Evolutionary conservation across 768 basidiomycete genomes (phyloP).

Genomic region (Tricholoma matsutake): DNA sequence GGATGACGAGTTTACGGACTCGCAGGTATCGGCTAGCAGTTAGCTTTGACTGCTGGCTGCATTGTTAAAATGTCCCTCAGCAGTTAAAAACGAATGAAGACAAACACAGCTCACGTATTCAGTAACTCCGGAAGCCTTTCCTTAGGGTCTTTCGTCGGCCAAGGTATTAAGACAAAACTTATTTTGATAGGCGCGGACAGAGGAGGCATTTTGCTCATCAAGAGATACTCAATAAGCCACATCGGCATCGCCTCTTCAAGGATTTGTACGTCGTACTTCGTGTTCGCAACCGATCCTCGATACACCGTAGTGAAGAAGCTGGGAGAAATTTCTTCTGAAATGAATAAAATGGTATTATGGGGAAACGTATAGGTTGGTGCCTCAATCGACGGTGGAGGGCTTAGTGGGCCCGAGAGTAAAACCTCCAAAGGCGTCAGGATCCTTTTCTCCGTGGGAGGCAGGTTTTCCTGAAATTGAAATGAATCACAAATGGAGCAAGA

Average conservation of each 20-base stretch:
- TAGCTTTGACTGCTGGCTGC: constrained; percentile 74
- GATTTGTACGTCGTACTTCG: constrained; percentile 34
- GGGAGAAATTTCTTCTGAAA: constrained; percentile 77
- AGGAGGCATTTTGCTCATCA: constrained; percentile 58
- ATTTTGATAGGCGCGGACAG: constrained; percentile 64
- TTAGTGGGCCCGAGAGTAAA: constrained; percentile 52
- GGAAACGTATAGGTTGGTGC: constrained; percentile 65
- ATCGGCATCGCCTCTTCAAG: constrained; percentile 80
- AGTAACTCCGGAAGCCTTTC: constrained; percentile 77
- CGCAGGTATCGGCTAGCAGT: constrained; percentile 86
- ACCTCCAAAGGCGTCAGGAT: constrained; percentile 51
- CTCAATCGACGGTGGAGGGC: constrained; percentile 69
- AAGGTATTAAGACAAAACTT: constrained; percentile 87
- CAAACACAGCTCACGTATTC: constrained; percentile 60
- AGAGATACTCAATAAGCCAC: constrained; percentile 87
- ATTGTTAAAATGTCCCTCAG: constrained; percentile 3
- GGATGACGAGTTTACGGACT: constrained; percentile 77
- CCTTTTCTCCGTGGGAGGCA: constrained; percentile 16
- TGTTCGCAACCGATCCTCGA: constrained; percentile 62
- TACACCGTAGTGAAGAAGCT: constrained; percentile 84
- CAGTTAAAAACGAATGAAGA: not conserved
- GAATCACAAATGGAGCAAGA: not conserved
- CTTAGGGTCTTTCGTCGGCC: constrained; percentile 52
- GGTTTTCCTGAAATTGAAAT: constrained; percentile 12
- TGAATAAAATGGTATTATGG: constrained; percentile 59